These are phyloP conservation scores for Rhododendron ferrugineum DNA, from an alignment of 148 eudicot genomes.

Conservation along the genomic window DNA sequence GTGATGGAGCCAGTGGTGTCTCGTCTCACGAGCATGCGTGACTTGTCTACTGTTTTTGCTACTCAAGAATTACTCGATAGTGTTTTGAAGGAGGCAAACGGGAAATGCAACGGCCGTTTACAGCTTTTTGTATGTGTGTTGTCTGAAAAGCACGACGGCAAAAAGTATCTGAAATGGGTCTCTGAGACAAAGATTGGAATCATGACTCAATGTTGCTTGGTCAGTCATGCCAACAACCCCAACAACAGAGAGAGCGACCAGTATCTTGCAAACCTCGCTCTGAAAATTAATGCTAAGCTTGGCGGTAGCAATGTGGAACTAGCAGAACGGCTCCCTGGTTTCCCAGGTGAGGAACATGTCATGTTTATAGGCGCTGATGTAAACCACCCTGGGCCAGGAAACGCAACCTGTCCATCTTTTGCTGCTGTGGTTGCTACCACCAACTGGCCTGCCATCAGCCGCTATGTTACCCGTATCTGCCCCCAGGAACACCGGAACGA, in stretches of 20 bases:
- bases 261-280: slow-evolving; percentile 55
- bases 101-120: slow-evolving; percentile 12
- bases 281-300: slow-evolving; percentile 70
- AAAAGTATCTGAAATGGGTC: slow-evolving; percentile 48
- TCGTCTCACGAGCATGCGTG: slow-evolving; percentile 15
- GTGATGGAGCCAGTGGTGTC: slow-evolving; percentile 26
- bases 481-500: slow-evolving; percentile 27
- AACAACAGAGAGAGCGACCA: slow-evolving; percentile 32
- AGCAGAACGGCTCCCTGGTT: slow-evolving; percentile 19
- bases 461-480: slow-evolving; percentile 26
- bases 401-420: slow-evolving; percentile 25
- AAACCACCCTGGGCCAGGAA: slow-evolving; percentile 29
- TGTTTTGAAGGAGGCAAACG: slow-evolving; percentile 16
- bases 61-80: slow-evolving; percentile 18
- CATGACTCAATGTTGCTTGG: slow-evolving; percentile 66
- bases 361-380: slow-evolving; percentile 59
- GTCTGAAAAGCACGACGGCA: slow-evolving; percentile 31
- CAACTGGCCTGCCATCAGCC: slow-evolving; percentile 35
- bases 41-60: slow-evolving; percentile 9
- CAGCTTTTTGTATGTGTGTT: slow-evolving; percentile 55
- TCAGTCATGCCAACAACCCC: slow-evolving; percentile 19
- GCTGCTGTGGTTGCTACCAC: slow-evolving; percentile 41
- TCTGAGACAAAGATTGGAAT: slow-evolving; percentile 63
- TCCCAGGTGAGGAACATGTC: slow-evolving; percentile 23
- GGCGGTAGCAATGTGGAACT: slow-evolving; percentile 64